Base-by-base conservation (phyloP, 768 basidiomycete genomes). In the Lactarius hatsudake region DNA sequence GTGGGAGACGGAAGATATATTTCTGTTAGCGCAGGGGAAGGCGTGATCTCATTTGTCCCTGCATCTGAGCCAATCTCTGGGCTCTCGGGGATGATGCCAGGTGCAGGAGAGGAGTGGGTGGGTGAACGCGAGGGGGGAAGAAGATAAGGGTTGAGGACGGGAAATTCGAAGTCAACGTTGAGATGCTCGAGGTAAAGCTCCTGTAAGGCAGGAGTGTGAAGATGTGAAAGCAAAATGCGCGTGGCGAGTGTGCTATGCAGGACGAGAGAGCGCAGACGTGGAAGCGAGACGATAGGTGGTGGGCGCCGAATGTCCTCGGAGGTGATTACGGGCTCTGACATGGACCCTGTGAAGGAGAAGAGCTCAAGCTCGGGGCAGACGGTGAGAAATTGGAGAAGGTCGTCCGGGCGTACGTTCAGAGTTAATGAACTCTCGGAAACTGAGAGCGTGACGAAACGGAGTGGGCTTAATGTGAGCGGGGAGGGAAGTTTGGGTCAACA, bases 101-200 rank as follows among this genome's bases (percentile, higher is more conserved):
- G 15, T 15, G 17, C 36, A 20, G 30, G n/a, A 32, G 59, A 38
- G 17, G 60, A 20, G 40, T 42, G 43, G 55, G 40, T 54, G 10
- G 62, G 57, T 9, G 75, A 69, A 51, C 71, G 72, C 12, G 74
- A 70, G 23, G 73, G 71, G 48, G 71, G 71, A 58, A 62, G 72
- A 28, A 77, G 68, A 60, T 66, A 71, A 20, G 70, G 70, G 63
- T 71, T 71, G 30, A 66, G 63, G 32, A 67, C 57, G 42, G 65
- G 65, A 43, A 71, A 70, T 60, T 70, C 72, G 67, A 82, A 84
- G 61, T 89, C 87, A 73, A 87, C 83, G 72, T 92, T 92, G 23
- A 91, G 78, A 68, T 87, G 84, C 7, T 84, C 79, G 66, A 93
- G 86, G 72, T 82, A 82, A 48, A 93, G 84, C 58, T 84, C 82